These are phyloP conservation scores for Vicia villosa DNA, from an alignment of 306 rosid species.

Conservation along the genomic window DNA sequence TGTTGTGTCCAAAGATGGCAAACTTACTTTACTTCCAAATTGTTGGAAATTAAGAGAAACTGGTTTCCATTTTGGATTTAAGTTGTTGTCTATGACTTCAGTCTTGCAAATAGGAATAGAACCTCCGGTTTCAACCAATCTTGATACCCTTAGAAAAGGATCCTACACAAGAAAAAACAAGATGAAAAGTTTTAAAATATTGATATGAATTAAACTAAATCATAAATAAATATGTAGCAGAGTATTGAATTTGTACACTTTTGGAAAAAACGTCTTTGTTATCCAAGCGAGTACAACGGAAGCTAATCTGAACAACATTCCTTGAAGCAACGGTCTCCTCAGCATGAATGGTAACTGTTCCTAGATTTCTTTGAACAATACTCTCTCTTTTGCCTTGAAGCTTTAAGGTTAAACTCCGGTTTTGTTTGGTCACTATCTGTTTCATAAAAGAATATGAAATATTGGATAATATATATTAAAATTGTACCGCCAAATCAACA, in stretches of 20 bases:
- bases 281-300: conserved; percentile 74
- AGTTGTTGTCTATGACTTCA: conserved; percentile 68
- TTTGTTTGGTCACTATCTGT: conserved; percentile 77
- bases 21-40: conserved; percentile 78
- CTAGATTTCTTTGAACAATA: conserved; percentile 49
- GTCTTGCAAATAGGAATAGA: conserved; percentile 88
- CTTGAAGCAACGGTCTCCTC: conserved; percentile 75
- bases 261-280: conserved; percentile 78
- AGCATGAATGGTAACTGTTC: conserved; percentile 69
- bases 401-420: conserved; percentile 50
- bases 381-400: conserved; percentile 47
- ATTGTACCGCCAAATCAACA: conserved; percentile 8
- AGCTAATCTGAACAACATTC: conserved; percentile 61
- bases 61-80: conserved; percentile 85
- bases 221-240: background rate
- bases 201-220: too few relatives aligned
- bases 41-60: conserved; percentile 61
- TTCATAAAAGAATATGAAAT: background rate
- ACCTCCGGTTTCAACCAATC: conserved; percentile 76
- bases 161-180: conserved; percentile 54
- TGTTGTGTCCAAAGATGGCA: conserved; percentile 6
- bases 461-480: background rate
- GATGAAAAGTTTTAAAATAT: background rate
- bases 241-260: conserved; percentile 51
- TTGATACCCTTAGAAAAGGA: conserved; percentile 80